Conservation (phyloP, 1,139 yeast genomes). For the Candida neerlandica region DNA sequence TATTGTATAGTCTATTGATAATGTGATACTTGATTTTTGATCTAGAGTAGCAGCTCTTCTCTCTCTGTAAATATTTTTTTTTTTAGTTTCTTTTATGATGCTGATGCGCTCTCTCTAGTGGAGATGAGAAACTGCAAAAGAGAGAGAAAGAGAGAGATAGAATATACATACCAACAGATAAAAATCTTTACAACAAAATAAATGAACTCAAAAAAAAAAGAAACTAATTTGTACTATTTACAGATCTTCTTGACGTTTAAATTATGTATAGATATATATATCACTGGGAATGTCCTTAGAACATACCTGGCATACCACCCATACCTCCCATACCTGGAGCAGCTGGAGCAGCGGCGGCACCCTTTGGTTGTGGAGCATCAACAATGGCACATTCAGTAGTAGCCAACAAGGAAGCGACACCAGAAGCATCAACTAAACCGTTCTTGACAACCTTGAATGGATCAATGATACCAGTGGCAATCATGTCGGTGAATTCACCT, state of each 20-base stretch:
- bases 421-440: conserved; percentile 95
- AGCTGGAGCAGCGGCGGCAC: conserved; percentile 62
- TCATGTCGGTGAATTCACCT: conserved; percentile 95
- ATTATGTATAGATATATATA: neutral
- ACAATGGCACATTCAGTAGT: conserved; percentile 99
- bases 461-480: conserved; percentile 96
- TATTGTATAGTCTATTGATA: neutral
- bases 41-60: neutral
- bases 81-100: too few relatives aligned
- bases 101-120: too few relatives aligned
- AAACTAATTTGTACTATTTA: conserved; percentile 2
- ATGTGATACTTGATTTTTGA: neutral
- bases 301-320: conserved; percentile 32
- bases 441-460: conserved; percentile 99
- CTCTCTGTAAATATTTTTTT: too few relatives aligned
- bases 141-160: too few relatives aligned
- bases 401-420: conserved; percentile 97
- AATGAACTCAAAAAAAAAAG: neutral
- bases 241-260: conserved; percentile 3
- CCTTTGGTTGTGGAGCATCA: conserved; percentile 92
- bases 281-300: neutral
- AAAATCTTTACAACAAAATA: neutral
- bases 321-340: conserved; percentile 56
- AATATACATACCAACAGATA: too few relatives aligned
- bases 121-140: too few relatives aligned